phyloP scores from a whole-genome alignment of 495 filamentous ascomycete species.

The Hypoxylon cercidicola region DNA sequence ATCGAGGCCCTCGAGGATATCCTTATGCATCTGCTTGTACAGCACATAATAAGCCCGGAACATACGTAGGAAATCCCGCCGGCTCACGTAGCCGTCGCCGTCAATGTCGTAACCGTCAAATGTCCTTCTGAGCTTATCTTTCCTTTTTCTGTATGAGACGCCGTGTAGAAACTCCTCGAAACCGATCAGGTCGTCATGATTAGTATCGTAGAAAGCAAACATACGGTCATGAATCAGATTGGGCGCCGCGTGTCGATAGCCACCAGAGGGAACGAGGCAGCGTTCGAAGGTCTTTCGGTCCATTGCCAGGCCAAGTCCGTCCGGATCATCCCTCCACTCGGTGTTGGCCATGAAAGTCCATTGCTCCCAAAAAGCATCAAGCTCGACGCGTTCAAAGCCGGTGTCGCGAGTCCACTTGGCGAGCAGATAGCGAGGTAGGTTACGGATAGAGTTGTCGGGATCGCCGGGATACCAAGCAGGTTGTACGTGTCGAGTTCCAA shows the following conservation, averaged over 20 bases:
- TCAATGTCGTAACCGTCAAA: slow-evolving; percentile 95
- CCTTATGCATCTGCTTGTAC: slow-evolving; percentile 83
- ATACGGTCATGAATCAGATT: slow-evolving; percentile 94
- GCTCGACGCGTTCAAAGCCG: slow-evolving; percentile 80
- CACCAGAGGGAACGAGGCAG: slow-evolving; percentile 84
- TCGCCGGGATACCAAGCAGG: slow-evolving; percentile 93
- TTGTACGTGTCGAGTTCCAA: slow-evolving; percentile 68
- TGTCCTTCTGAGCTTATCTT: slow-evolving; percentile 76
- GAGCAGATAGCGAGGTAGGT: slow-evolving; percentile 70
- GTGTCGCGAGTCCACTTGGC: slow-evolving; percentile 75
- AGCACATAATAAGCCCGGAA: slow-evolving; percentile 91
- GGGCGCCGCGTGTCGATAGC: slow-evolving; percentile 77
- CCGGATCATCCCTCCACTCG: slow-evolving; percentile 85
- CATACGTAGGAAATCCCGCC: slow-evolving; percentile 90
- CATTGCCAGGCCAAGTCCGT: slow-evolving; percentile 81
- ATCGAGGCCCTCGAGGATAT: slow-evolving; percentile 83
- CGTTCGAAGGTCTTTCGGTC: slow-evolving; percentile 90
- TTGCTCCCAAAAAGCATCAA: slow-evolving; percentile 96
- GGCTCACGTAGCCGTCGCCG: slow-evolving; percentile 84
- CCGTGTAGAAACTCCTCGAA: slow-evolving; percentile 91
- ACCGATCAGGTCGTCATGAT: slow-evolving; percentile 88
- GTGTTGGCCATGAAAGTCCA: slow-evolving; percentile 91
- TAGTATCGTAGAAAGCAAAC: slow-evolving; percentile 95
- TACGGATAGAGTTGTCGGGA: slow-evolving; percentile 69
- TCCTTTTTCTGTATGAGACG: slow-evolving; percentile 82